Evolutionary conservation across 495 filamentous ascomycete genomes (phyloP), one percentile per base, ranked within the genome.

Genomic region (Annulohypoxylon bovei): DNA sequence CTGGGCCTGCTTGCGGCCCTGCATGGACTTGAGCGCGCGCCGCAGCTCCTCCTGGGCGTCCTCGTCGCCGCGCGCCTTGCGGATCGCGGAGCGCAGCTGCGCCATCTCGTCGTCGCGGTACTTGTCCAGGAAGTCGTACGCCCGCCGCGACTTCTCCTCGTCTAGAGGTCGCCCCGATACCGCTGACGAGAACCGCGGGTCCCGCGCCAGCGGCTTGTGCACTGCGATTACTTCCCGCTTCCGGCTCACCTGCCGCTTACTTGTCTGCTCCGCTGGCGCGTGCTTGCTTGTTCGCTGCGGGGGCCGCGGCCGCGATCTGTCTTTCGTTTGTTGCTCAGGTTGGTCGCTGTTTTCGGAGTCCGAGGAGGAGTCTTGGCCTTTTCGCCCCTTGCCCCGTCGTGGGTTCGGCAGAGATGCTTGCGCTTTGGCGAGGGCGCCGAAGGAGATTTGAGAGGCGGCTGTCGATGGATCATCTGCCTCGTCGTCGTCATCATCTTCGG

Each of bases 351-450:
- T 70, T 42, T 50, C 42, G 47, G 71, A 46, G 50, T 49, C 63
- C 8, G 76, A 75, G 65, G 71, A 33, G 5, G 64, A 59, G 1
- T 67, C 62, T 69, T 58, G 47, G n/a, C 25, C 16, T 83, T 80
- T 70, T 78, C 60, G 81, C 80, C 59, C 67, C 78, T 75, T 70
- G 71, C 62, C 67, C 32, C 42, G 54, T 23, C 63, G 63, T 60
- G 65, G 71, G 27, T 39, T 39, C 30, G 72, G 70, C 39, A 97
- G 75, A 0, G 89, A 85, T 11, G 89, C 88, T 81, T 96, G 91
- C 2, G 95, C 95, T 84, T 92, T 91, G 55, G 90, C 91, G 28
- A 99, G 83, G 0, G 93, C 90, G 55, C 93, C 93, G 76, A 99
- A 99, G 30, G 94, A 95, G 56, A 98, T 79, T 35, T 81, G 78